Evolutionary conservation across 2,329 filamentous ascomycete genomes (phyloP).

Genomic region (Fonsecaea erecta): DNA sequence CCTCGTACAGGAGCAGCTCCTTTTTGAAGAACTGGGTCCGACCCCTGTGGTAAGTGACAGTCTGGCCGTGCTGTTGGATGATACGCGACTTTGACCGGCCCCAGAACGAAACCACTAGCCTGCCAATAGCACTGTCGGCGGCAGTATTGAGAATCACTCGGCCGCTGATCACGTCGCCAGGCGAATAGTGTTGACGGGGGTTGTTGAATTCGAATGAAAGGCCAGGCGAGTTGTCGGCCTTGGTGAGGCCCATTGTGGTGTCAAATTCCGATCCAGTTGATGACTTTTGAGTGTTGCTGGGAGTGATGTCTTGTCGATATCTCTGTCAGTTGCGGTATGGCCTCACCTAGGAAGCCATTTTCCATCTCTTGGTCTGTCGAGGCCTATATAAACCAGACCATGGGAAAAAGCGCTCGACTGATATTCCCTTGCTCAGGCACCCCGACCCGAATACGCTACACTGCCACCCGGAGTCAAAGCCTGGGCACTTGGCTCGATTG

Average conservation of each 20-base stretch:
- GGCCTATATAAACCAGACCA: too few relatives aligned
- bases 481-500: not conserved
- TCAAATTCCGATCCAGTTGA: not conserved
- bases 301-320: not conserved
- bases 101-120: constrained; percentile 30
- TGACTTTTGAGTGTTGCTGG: not conserved
- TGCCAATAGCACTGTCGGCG: constrained; percentile 32
- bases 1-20: constrained; percentile 30
- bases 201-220: constrained; percentile 32
- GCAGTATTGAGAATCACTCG: constrained; percentile 30
- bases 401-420: not conserved
- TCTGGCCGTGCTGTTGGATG: constrained; percentile 32
- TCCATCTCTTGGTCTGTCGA: not conserved
- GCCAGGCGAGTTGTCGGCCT: constrained; percentile 28
- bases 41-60: constrained; percentile 28
- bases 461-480: not conserved
- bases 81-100: constrained; percentile 34
- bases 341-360: not conserved
- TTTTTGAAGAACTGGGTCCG: constrained; percentile 32
- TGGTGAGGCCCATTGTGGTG: constrained; percentile 27
- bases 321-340: not conserved
- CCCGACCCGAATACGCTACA: constrained; percentile 1
- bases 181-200: constrained; percentile 22
- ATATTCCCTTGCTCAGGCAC: not conserved
- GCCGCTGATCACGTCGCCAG: constrained; percentile 32